Percentiles rank a stretch among this genome's conserved stretches.
phyloP scores from a whole-genome alignment of 306 rosid species.

The Cucurbita moschata region DNA sequence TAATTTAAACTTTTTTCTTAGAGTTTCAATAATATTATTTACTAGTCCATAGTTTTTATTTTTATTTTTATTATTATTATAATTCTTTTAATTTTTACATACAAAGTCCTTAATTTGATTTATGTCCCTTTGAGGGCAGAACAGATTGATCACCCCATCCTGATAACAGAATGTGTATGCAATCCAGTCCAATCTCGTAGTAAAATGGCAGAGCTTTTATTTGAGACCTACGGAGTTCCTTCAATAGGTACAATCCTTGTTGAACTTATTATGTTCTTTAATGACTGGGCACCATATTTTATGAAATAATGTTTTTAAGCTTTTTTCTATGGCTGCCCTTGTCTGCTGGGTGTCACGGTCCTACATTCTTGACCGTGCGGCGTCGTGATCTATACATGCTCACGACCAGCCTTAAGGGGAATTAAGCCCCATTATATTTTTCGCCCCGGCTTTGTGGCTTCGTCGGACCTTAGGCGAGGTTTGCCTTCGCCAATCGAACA shows the following conservation, averaged over 20 bases:
- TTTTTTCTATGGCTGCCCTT: neutral
- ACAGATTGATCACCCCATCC: slow-evolving; percentile 90
- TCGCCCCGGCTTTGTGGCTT: no score
- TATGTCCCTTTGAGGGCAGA: slow-evolving; percentile 53
- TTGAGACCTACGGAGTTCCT: slow-evolving; percentile 96
- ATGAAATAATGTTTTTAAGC: neutral
- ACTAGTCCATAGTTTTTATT: no score
- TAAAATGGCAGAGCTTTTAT: slow-evolving; percentile 95
- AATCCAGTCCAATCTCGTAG: slow-evolving; percentile 90
- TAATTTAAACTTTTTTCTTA: neutral
- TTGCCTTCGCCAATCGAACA: no score
- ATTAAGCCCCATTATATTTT: no score
- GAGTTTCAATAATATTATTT: neutral
- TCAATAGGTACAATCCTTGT: slow-evolving; percentile 41
- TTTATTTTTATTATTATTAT: neutral
- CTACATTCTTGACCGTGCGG: no score
- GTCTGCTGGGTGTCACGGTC: neutral
- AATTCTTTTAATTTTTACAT: no score
- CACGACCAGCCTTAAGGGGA: no score
- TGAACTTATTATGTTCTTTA: neutral
- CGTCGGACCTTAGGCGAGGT: no score
- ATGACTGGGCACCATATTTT: neutral
- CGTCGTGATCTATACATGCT: no score
- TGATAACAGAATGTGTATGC: slow-evolving; percentile 88
- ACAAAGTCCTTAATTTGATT: slow-evolving; percentile 10